Percentiles rank a stretch among this genome's conserved stretches.
These are phyloP conservation scores for Dimocarpus longan DNA, from an alignment of 345 rosid genomes.

Conservation along the genomic window DNA sequence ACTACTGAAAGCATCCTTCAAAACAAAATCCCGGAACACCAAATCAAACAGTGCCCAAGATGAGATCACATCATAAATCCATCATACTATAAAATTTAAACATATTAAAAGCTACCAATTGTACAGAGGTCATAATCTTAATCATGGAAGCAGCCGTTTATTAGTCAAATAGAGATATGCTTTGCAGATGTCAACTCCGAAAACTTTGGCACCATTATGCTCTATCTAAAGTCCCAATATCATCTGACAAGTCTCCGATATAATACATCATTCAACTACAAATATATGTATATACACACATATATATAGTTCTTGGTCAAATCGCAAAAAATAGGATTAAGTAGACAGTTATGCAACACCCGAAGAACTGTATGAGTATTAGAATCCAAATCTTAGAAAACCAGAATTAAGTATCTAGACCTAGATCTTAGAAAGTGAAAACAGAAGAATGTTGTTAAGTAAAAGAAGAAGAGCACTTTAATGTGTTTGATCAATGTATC, in stretches of 20 bases:
- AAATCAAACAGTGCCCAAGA: not conserved
- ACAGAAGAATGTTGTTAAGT: not conserved
- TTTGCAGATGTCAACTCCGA: not conserved
- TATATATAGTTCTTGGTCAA: not conserved
- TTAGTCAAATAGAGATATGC: not conserved
- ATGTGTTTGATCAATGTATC: not conserved
- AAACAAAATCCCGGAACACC: not conserved
- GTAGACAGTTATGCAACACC: not conserved
- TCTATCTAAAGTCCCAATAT: not conserved
- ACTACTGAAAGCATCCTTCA: not conserved
- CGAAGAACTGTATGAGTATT: not conserved
- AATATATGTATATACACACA: no score
- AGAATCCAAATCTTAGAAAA: not conserved
- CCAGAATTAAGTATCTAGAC: not conserved
- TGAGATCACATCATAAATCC: not conserved
- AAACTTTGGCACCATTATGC: constrained; percentile 1
- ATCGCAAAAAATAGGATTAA: not conserved
- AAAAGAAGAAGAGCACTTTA: not conserved
- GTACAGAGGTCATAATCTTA: not conserved
- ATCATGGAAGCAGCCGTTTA: not conserved
- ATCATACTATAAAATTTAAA: not conserved
- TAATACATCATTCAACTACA: not conserved
- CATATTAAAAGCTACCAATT: not conserved
- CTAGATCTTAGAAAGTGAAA: not conserved
- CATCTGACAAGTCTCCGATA: not conserved